Conservation (phyloP, 78 protist species). For the Planoprotostelium fungivorum region DNA sequence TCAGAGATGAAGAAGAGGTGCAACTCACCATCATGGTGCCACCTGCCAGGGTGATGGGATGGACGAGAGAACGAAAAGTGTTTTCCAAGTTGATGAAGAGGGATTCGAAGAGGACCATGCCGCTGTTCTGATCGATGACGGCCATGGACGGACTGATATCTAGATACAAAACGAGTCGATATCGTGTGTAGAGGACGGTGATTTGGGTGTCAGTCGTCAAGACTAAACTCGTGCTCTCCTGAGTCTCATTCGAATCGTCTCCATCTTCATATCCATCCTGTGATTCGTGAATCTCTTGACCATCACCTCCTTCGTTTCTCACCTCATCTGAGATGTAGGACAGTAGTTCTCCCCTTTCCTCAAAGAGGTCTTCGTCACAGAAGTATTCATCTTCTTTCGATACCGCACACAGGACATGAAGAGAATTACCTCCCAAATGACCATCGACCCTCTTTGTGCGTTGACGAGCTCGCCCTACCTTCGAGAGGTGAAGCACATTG, state of each 20-base stretch:
- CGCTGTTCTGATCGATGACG: slow-evolving; percentile 33
- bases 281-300: too few relatives aligned
- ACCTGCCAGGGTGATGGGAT: slow-evolving; percentile 20
- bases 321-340: neutral
- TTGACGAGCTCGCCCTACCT: too few relatives aligned
- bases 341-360: neutral
- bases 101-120: slow-evolving; percentile 31
- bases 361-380: neutral
- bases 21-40: neutral
- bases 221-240: neutral
- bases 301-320: too few relatives aligned
- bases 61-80: slow-evolving; percentile 13
- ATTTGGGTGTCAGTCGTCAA: slow-evolving; percentile 41
- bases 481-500: too few relatives aligned
- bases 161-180: slow-evolving; percentile 29
- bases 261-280: too few relatives aligned
- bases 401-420: neutral
- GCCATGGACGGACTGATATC: slow-evolving; percentile 56
- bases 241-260: too few relatives aligned
- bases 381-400: neutral
- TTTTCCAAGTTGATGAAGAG: slow-evolving; percentile 17
- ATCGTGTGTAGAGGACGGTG: slow-evolving; percentile 16
- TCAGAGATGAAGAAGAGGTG: neutral
- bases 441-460: too few relatives aligned
- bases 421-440: too few relatives aligned